Evolutionary conservation across 2,329 filamentous ascomycete species (phyloP), one percentile per base, ranked within the genome.

Genomic region (Ceratocystis eucalypticola): DNA sequence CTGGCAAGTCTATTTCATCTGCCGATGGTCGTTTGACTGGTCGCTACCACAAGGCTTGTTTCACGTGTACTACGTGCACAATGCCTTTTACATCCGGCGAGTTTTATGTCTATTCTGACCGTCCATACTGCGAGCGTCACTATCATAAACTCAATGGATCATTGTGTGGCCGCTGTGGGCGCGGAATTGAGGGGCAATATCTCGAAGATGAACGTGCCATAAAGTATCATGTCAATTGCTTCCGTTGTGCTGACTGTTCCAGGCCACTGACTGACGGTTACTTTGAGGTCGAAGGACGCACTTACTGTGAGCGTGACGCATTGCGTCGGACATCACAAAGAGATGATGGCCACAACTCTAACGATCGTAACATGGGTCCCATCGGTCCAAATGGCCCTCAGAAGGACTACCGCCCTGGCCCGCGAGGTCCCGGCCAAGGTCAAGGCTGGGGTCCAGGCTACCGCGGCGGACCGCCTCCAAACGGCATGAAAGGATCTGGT

Each of bases 11-110:
- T 1, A 86, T 99, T 67, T 96, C 93, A 44, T 96, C 91, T 15
- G 91, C 91, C 0, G 94, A 96, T 71, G 94, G 94, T 17, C 87
- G 92, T 28, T 80, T 99, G 28, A 96, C 90, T 0, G 94, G 94
- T 8, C 87, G 91, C 69, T 99, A 96, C 75, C 94, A 99, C 80
- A 96, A 95, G 75, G 83, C 88, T 3, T 99, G 93, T 75, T 97
- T 99, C 73, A 89, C 93, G 10, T 99, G 94, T 80, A 84, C 85
- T 3, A 91, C 88, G 1, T 99, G 94, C 77, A 79, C 80, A 10
- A 82, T 86, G 65, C 87, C 91, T 0, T 99, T 97, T 73, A 80
- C 86, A 22, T 96, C 91, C 0, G 84, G 90, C 1, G 91, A 94
- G 68, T 97, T 97, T 72, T 99, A 99, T 74, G 92, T 99, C 10